These are phyloP conservation scores for Mrakiaceae sp. DNA, from an alignment of 1,284 basidiomycete genomes.

Conservation along the genomic window DNA sequence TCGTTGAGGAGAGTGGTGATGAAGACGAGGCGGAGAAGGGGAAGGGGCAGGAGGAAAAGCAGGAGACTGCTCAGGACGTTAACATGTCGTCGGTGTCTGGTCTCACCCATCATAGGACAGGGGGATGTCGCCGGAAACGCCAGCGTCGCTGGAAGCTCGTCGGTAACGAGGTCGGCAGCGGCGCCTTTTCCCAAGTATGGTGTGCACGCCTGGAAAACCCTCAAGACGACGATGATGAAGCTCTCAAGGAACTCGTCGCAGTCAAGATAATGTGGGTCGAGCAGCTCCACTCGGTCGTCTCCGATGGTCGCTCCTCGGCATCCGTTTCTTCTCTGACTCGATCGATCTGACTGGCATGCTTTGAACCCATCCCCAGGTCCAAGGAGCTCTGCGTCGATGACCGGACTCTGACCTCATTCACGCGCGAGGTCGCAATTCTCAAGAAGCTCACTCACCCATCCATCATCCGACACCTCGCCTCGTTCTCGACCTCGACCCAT, in stretches of 20 bases:
- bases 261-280: conserved; percentile 67
- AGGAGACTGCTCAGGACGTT: no score
- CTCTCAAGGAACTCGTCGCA: conserved; percentile 45
- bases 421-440: conserved; percentile 4
- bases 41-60: neutral
- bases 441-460: conserved; percentile 71
- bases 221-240: neutral
- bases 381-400: conserved; percentile 5
- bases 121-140: neutral
- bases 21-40: neutral
- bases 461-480: conserved; percentile 61
- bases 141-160: conserved; percentile 2
- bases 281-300: conserved; percentile 49
- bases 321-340: neutral
- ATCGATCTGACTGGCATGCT: neutral
- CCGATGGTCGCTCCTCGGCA: neutral
- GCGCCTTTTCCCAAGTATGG: conserved; percentile 15
- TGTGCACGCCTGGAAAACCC: neutral
- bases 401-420: conserved; percentile 2
- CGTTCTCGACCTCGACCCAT: conserved; percentile 60
- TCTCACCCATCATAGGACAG: no score
- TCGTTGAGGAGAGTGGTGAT: neutral
- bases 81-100: no score
- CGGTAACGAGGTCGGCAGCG: conserved; percentile 7
- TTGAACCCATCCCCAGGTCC: neutral